Base-by-base conservation (phyloP, 768 basidiomycete genomes). In the Podaxis sp. region DNA sequence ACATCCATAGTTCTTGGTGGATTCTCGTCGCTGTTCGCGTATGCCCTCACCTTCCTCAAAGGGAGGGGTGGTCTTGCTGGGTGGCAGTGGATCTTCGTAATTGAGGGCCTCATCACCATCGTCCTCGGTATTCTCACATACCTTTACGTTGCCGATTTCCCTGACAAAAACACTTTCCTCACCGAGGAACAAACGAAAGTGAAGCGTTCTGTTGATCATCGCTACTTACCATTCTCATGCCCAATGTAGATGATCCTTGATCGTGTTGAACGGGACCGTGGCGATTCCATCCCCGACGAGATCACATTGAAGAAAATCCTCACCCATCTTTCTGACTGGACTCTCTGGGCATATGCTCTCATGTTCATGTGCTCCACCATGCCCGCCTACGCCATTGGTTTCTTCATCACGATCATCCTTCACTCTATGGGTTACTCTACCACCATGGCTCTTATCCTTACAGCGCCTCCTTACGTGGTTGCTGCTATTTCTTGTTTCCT, bases 331-430 rank as follows among this genome's bases (percentile, higher is more conserved):
- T 57, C 68, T 26, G 78, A 80, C 63, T 76, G 75, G 69, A 71
- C 72, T 36, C 57, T 77, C 7, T 79, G 77, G 77, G 71, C 71
- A 38, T 76, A 69, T 61, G 77, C 72, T 4, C 59, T 77, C 26
- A 77, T 80, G 77, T 77, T 77, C 62, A 68, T 78, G 70, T 72
- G 70, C 42, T 66, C 74, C 4, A 75, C 75, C 3, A 71, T 76
- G 67, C 77, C 78, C 8, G 75, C 76, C 8, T 78, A 78, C 58
- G 77, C 73, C 2, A 74, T 76, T 39, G 72, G 71, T 2, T 71
- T 73, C 62, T 79, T 79, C 66, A 66, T 73, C 17, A 73, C 78
- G 15, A 74, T 75, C 46, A 75, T 79, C 38, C 66, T 79, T n/a
- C 64, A 65, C 17, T 66, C 71, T 11, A 78, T 77, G 76, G 76